phyloP scores from a whole-genome alignment of 169 alveolate genomes.

The Plasmodium coatneyi region DNA sequence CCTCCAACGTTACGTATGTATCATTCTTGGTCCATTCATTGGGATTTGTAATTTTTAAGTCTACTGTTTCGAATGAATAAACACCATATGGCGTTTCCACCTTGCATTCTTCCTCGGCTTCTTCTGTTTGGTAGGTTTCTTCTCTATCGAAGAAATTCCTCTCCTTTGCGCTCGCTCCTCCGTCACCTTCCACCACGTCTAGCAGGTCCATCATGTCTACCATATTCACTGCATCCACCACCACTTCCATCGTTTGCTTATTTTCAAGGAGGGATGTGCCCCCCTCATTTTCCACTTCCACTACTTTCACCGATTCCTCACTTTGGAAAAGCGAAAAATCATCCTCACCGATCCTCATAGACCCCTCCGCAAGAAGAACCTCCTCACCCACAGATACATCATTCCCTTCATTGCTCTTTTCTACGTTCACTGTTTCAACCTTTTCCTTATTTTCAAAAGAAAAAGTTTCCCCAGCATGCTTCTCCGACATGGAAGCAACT shows the following conservation, averaged over 20 bases:
- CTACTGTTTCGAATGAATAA: not conserved
- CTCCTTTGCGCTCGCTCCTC: not conserved
- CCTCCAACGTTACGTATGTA: not conserved
- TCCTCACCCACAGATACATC: not conserved
- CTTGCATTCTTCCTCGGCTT: not conserved
- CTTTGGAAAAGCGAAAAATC: not conserved
- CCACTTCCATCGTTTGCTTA: not conserved
- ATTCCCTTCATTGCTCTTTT: not conserved
- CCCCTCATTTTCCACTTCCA: not conserved
- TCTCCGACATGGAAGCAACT: not conserved
- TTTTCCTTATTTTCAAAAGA: not conserved
- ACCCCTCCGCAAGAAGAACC: not conserved
- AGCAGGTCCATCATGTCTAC: not conserved
- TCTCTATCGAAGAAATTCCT: not conserved
- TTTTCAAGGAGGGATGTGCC: not conserved
- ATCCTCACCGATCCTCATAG: not conserved
- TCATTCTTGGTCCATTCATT: not conserved
- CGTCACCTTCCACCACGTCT: not conserved
- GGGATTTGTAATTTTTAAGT: not conserved
- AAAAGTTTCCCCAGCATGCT: not conserved
- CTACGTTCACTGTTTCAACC: not conserved
- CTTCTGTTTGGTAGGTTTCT: not conserved
- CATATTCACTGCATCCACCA: not conserved
- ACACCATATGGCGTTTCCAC: not conserved
- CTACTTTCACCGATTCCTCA: not conserved